Evolutionary conservation across 306 rosid species (phyloP).

Genomic region (Acacia crassicarpa): DNA sequence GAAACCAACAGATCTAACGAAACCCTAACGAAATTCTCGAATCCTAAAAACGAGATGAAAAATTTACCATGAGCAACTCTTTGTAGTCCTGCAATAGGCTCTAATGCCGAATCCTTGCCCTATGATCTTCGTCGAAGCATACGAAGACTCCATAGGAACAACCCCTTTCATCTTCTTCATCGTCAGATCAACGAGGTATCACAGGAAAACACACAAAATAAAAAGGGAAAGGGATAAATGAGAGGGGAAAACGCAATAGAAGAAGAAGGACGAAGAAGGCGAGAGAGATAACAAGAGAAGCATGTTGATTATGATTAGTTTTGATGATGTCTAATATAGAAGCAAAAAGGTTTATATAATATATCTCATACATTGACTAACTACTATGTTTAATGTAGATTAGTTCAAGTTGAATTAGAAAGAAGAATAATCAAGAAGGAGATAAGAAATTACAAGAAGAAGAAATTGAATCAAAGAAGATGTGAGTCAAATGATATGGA

Average conservation of each 20-base stretch:
- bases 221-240: constrained; percentile 24
- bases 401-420: too few relatives aligned
- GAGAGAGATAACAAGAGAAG: too few relatives aligned
- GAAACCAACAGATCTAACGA: too few relatives aligned
- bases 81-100: constrained; percentile 83
- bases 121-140: constrained; percentile 52
- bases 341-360: too few relatives aligned
- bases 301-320: too few relatives aligned
- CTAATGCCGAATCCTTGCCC: constrained; percentile 66
- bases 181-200: constrained; percentile 26
- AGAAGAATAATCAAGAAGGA: too few relatives aligned
- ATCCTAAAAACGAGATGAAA: constrained; percentile 15
- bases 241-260: constrained; percentile 30
- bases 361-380: too few relatives aligned
- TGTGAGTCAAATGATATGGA: too few relatives aligned
- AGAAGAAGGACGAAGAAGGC: neutral
- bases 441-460: too few relatives aligned
- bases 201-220: constrained; percentile 25
- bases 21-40: constrained; percentile 9
- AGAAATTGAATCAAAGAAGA: too few relatives aligned
- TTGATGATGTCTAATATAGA: too few relatives aligned
- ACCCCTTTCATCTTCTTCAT: constrained; percentile 90
- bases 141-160: constrained; percentile 44
- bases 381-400: too few relatives aligned
- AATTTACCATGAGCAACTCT: constrained; percentile 71